Base-by-base conservation (phyloP, 805 yeast genomes). In the Ogataea methanolica region DNA sequence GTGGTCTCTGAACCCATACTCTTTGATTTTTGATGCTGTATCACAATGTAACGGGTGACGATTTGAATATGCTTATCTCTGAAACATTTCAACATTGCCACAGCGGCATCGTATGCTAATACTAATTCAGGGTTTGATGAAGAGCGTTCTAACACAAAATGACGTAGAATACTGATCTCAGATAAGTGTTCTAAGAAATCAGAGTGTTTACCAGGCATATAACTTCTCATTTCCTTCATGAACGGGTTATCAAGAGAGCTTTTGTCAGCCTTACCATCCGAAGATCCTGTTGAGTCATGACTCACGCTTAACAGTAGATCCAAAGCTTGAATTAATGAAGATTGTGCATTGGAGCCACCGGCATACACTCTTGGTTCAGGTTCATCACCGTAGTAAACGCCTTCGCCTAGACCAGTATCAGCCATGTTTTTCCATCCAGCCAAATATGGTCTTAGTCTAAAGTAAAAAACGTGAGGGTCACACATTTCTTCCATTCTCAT, bases 381-480 rank as follows among this genome's bases (percentile, higher is more conserved):
- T 59, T 83, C 89, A 45, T 76, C 72, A 23, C 95, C 96, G 61
- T 91, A 91, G 42, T 74, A 70, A 1, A 91, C 83, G 1, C 97
- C 98, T 49, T 82, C 66, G 42, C 72, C 72, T 48, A 91, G 73
- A 0, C 97, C 97, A 2, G 84, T 90, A 47, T 80, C 88, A 23
- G 78, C 80, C 97, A 92, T 91, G 60, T 88, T 88, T 61, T 82
- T 83, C 95, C 97, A 92, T 2, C 97, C 98, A 0, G 97, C 96
- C 53, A 92, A 70, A 58, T 78, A 91, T 0, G 97, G 97, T 60
- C 98, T 76, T 41, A 91, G 76, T 50, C 92, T 78, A 70, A 78
- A 87, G 66, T 88, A 91, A 63, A 92, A 91, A 4, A 86, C 83
- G 62, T 89, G 95, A 3, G 98, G 97, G 61, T 90, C 96, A 66